Conservation (phyloP, 1,284 basidiomycete species). For the Apiotrichum gracile region DNA sequence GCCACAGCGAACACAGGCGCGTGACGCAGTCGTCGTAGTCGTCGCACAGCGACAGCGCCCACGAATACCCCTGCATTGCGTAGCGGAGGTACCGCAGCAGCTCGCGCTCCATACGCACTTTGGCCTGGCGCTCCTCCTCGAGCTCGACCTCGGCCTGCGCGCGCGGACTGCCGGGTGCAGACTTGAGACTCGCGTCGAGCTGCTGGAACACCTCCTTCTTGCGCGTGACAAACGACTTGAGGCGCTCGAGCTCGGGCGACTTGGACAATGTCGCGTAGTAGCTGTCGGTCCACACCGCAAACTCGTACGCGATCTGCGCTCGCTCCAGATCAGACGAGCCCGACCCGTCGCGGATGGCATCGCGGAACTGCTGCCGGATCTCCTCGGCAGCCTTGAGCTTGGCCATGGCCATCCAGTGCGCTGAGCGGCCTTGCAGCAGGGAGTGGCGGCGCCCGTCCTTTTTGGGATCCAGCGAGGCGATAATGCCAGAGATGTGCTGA, state of each 20-base stretch:
- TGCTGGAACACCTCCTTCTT: slow-evolving; percentile 49
- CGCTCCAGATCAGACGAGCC: slow-evolving; percentile 36
- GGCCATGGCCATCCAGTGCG: slow-evolving; percentile 81
- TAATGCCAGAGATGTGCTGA: slow-evolving; percentile 53
- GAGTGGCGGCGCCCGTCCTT: slow-evolving; percentile 1
- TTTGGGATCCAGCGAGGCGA: not conserved
- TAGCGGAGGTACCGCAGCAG: slow-evolving; percentile 63
- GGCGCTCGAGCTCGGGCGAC: slow-evolving; percentile 66
- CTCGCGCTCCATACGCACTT: slow-evolving; percentile 57
- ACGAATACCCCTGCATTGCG: slow-evolving; percentile 77
- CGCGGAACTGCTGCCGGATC: slow-evolving; percentile 65
- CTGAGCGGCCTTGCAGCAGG: slow-evolving; percentile 51
- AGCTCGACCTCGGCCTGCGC: slow-evolving; percentile 52
- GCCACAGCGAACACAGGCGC: slow-evolving; percentile 85
- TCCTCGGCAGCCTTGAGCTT: slow-evolving; percentile 73
- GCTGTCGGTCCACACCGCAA: slow-evolving; percentile 79
- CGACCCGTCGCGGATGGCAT: slow-evolving; percentile 7
- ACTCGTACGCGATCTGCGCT: slow-evolving; percentile 71
- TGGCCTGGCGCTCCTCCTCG: slow-evolving; percentile 50
- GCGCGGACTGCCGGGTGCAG: slow-evolving; percentile 9
- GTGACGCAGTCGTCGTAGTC: slow-evolving; percentile 70
- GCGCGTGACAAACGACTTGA: slow-evolving; percentile 67
- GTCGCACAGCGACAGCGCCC: slow-evolving; percentile 63
- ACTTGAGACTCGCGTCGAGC: slow-evolving; percentile 22
- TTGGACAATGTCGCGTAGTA: slow-evolving; percentile 68